Evolutionary conservation across 257 asterid genomes (phyloP).

Genomic region (Capsicum pubescens): DNA sequence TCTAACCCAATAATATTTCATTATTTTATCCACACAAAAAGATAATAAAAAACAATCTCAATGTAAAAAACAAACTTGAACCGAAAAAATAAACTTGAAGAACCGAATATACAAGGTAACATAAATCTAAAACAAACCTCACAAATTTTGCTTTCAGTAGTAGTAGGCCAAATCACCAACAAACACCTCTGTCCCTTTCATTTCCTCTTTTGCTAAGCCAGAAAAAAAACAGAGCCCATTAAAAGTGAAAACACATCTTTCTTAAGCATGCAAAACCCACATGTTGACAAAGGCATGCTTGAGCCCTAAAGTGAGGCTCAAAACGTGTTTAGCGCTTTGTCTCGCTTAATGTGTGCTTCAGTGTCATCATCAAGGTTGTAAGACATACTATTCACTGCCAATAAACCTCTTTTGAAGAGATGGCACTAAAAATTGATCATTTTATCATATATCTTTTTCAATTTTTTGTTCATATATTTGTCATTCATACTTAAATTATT

Average conservation of each 20-base stretch:
- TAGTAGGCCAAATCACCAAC: slow-evolving; percentile 80
- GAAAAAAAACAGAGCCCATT: not conserved
- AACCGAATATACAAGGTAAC: not conserved
- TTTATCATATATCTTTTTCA: no score
- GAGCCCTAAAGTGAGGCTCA: no score
- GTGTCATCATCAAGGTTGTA: no score
- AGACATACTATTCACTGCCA: no score
- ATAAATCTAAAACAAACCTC: slow-evolving; percentile 52
- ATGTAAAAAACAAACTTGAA: slow-evolving; percentile 7
- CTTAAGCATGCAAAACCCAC: no score
- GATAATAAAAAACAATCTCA: not conserved
- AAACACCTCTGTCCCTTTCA: slow-evolving; percentile 73
- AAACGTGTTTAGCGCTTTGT: no score
- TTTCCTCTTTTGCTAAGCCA: slow-evolving; percentile 33
- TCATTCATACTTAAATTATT: no score
- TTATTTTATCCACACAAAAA: slow-evolving; percentile 10
- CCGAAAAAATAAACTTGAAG: not conserved
- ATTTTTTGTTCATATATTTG: no score
- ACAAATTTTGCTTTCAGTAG: slow-evolving; percentile 63
- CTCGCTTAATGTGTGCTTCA: no score
- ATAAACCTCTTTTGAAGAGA: no score
- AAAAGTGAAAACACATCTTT: slow-evolving; percentile 3
- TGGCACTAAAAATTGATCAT: no score
- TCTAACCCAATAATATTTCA: not conserved
- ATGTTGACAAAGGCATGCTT: no score